Evolutionary conservation across 208 protist genomes (phyloP).

Genomic region (Phytomonas serpens): DNA sequence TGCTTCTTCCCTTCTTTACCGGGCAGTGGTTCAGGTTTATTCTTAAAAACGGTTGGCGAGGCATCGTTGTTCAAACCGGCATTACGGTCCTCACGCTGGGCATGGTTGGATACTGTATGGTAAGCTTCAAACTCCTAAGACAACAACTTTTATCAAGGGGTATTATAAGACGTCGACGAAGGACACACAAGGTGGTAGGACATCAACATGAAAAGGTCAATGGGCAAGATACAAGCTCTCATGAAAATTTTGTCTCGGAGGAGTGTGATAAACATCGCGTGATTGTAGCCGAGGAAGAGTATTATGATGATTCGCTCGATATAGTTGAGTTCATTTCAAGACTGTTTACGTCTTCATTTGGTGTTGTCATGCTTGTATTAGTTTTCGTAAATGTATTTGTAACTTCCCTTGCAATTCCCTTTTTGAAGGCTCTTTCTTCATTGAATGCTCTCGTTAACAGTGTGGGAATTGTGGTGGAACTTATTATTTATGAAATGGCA

Average conservation of each 20-base stretch:
- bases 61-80: constrained; percentile 69
- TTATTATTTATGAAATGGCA: constrained; percentile 75
- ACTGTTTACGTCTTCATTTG: constrained; percentile 76
- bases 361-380: constrained; percentile 54
- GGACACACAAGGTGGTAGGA: background rate
- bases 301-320: constrained; percentile 31
- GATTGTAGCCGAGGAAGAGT: constrained; percentile 15
- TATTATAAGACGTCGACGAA: background rate
- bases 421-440: constrained; percentile 71
- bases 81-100: constrained; percentile 64
- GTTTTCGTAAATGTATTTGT: constrained; percentile 65
- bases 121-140: constrained; percentile 63
- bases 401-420: constrained; percentile 63
- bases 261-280: constrained; percentile 8
- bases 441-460: constrained; percentile 77
- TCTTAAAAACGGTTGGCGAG: constrained; percentile 61
- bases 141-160: constrained; percentile 26
- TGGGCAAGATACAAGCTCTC: constrained; percentile 7
- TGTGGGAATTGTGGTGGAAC: constrained; percentile 70
- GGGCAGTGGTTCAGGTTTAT: constrained; percentile 85
- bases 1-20: constrained; percentile 78
- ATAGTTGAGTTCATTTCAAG: constrained; percentile 65
- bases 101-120: constrained; percentile 74
- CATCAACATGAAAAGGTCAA: constrained; percentile 7
- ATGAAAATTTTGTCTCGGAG: constrained; percentile 20